Conservation (phyloP, 768 basidiomycete species). For the Sarcodon aspratus region DNA sequence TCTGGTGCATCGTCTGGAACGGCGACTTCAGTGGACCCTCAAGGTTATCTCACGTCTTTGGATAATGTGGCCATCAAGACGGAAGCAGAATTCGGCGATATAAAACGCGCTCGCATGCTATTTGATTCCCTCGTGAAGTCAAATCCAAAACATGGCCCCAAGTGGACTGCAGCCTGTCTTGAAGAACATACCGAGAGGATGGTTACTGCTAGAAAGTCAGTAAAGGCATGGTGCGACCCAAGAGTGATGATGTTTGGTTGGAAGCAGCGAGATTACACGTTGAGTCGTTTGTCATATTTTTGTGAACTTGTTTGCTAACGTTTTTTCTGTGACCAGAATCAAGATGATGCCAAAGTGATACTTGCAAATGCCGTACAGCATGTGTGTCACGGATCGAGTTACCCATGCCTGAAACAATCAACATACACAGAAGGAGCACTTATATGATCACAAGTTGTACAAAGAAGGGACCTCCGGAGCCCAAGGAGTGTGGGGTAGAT, state of each 20-base stretch:
- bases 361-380: conserved; percentile 92
- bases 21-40: conserved; percentile 87
- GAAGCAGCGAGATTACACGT: conserved; percentile 93
- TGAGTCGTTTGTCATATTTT: conserved; percentile 16
- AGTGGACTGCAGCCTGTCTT: conserved; percentile 95
- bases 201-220: conserved; percentile 89
- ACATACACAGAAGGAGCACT: no score
- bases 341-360: conserved; percentile 89
- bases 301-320: neutral
- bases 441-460: no score
- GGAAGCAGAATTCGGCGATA: conserved; percentile 96
- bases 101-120: conserved; percentile 92
- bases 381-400: no score
- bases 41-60: conserved; percentile 95
- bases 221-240: conserved; percentile 93
- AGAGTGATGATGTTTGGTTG: conserved; percentile 97
- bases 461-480: no score
- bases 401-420: no score
- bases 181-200: conserved; percentile 96
- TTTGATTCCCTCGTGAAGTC: conserved; percentile 95
- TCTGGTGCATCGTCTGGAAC: conserved; percentile 67
- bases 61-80: conserved; percentile 87
- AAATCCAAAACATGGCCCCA: conserved; percentile 95
- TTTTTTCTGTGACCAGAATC: conserved; percentile 38
- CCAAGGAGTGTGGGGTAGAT: no score